Evolutionary conservation across 148 eudicot genomes (phyloP).

Genomic region (Suaeda aralocaspica): DNA sequence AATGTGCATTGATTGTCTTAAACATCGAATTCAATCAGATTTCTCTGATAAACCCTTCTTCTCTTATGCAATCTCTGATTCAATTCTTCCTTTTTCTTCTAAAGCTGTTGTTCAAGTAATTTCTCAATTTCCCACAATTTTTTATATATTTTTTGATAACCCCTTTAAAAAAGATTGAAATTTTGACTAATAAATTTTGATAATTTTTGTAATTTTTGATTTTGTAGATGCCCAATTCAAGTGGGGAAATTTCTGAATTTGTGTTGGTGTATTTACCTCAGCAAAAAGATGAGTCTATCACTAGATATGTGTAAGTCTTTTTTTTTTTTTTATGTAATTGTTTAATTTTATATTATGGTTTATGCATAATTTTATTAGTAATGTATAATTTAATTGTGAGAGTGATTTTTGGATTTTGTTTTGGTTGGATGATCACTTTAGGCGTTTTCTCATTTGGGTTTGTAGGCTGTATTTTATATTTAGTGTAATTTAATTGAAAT

Average conservation of each 20-base stretch:
- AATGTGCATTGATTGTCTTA: constrained; percentile 60
- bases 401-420: not conserved
- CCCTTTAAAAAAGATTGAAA: too few species aligned
- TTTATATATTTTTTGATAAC: not conserved
- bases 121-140: not conserved
- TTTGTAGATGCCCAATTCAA: constrained; percentile 37
- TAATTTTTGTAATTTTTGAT: not conserved
- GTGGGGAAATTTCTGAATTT: constrained; percentile 41
- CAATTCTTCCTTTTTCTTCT: constrained; percentile 54
- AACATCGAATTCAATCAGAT: constrained; percentile 51
- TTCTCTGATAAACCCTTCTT: constrained; percentile 49
- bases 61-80: constrained; percentile 50
- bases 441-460: not conserved
- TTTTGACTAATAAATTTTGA: too few species aligned
- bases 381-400: not conserved
- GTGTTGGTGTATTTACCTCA: constrained; percentile 47
- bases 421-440: constrained; percentile 10
- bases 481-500: not conserved
- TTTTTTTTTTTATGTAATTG: not conserved
- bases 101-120: constrained; percentile 60
- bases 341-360: not conserved
- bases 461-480: not conserved
- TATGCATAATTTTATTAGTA: not conserved
- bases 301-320: constrained; percentile 48
- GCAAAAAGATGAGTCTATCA: constrained; percentile 37